These are phyloP conservation scores for Taiozyma onychis DNA, from an alignment of 1,139 yeast species.

Conservation along the genomic window DNA sequence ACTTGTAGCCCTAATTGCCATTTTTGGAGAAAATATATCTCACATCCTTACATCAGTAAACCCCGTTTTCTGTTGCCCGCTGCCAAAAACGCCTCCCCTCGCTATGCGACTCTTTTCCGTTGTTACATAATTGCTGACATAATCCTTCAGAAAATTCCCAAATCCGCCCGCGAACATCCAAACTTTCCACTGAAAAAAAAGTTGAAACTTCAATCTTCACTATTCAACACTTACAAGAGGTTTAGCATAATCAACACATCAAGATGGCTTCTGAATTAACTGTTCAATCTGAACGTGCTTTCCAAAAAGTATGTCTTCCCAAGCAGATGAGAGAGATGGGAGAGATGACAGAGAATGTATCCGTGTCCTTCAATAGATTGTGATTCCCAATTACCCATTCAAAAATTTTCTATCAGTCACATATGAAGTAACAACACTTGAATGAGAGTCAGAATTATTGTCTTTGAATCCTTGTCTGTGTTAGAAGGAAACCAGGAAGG, in stretches of 20 bases:
- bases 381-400: not conserved
- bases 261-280: slow-evolving; percentile 99
- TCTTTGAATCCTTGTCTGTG: not conserved
- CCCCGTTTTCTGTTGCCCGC: not conserved
- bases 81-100: not conserved
- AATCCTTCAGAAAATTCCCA: not conserved
- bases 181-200: slow-evolving; percentile 1
- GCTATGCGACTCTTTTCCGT: not conserved
- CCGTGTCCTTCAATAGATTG: not conserved
- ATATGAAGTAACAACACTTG: not conserved
- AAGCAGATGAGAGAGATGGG: not conserved
- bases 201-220: slow-evolving; percentile 5
- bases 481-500: not conserved
- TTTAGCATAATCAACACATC: slow-evolving; percentile 10
- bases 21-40: not conserved
- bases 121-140: not conserved
- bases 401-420: not conserved
- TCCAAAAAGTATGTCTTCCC: slow-evolving; percentile 85
- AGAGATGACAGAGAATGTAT: not conserved
- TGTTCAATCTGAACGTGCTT: slow-evolving; percentile 99
- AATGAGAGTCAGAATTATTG: not conserved
- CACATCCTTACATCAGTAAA: not conserved
- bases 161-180: not conserved
- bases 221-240: slow-evolving; percentile 2
- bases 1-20: not conserved